Evolutionary conservation across 352 stramenopile species (phyloP).

Genomic region (Plasmopara halstedii): DNA sequence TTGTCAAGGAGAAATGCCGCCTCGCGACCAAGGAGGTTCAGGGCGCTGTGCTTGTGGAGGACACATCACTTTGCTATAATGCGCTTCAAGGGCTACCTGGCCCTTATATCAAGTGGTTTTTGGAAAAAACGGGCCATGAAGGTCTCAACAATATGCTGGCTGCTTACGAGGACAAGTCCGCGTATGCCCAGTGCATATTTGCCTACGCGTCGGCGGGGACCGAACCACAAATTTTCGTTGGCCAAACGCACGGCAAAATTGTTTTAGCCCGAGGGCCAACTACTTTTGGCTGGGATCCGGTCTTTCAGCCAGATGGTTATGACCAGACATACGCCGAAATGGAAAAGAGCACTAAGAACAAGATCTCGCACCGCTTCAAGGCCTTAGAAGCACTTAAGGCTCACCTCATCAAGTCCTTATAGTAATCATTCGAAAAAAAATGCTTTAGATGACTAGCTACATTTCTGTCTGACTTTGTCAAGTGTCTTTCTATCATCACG

Average conservation of each 20-base stretch:
- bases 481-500: too few species aligned
- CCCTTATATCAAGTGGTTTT: slow-evolving; percentile 98
- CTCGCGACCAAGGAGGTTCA: slow-evolving; percentile 81
- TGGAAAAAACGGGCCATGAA: slow-evolving; percentile 91
- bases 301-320: slow-evolving; percentile 85
- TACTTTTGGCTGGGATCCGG: slow-evolving; percentile 88
- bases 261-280: slow-evolving; percentile 82
- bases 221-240: slow-evolving; percentile 91
- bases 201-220: slow-evolving; percentile 75
- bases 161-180: slow-evolving; percentile 92
- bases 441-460: too few species aligned
- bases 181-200: slow-evolving; percentile 96
- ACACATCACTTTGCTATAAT: slow-evolving; percentile 97
- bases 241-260: slow-evolving; percentile 89
- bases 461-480: too few species aligned
- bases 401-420: slow-evolving; percentile 22
- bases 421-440: slow-evolving; percentile 13
- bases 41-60: slow-evolving; percentile 92
- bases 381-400: slow-evolving; percentile 58
- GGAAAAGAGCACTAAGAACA: slow-evolving; percentile 86
- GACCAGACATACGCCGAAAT: slow-evolving; percentile 87
- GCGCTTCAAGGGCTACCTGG: slow-evolving; percentile 91
- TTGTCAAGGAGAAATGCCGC: slow-evolving; percentile 92
- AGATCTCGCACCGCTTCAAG: slow-evolving; percentile 86
- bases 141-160: slow-evolving; percentile 93